Conservation (phyloP, 129 eudicot species). For the Erigeron canadensis region DNA sequence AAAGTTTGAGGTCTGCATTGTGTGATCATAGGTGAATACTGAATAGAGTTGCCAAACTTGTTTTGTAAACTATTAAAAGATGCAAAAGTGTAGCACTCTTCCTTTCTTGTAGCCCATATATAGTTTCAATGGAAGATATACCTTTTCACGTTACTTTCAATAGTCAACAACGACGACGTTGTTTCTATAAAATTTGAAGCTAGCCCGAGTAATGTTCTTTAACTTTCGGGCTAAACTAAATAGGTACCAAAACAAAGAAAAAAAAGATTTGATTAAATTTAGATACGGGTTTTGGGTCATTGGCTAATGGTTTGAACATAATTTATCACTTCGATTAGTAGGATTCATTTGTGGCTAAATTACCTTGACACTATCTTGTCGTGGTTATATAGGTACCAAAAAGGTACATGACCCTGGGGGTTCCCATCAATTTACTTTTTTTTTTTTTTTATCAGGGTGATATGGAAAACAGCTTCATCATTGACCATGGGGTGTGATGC, state of each 20-base stretch:
- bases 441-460: too few species aligned
- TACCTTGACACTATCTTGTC: too few species aligned
- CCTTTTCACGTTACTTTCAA: neutral
- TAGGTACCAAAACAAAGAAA: neutral
- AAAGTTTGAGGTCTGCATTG: conserved; percentile 9
- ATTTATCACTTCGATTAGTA: neutral
- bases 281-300: neutral
- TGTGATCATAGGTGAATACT: neutral
- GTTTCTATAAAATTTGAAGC: neutral
- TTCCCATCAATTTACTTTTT: too few species aligned
- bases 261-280: neutral
- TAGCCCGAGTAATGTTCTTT: neutral
- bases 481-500: too few species aligned
- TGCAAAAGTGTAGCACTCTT: too few species aligned
- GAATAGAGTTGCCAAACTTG: conserved; percentile 7
- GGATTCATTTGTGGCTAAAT: too few species aligned
- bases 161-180: neutral
- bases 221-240: neutral
- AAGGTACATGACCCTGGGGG: too few species aligned
- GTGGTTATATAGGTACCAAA: too few species aligned
- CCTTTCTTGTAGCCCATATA: too few species aligned
- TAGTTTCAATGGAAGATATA: too few species aligned
- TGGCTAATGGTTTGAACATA: neutral
- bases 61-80: neutral
- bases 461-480: too few species aligned